Conservation (phyloP, 768 basidiomycete species). For the Amanita polypyramis region DNA sequence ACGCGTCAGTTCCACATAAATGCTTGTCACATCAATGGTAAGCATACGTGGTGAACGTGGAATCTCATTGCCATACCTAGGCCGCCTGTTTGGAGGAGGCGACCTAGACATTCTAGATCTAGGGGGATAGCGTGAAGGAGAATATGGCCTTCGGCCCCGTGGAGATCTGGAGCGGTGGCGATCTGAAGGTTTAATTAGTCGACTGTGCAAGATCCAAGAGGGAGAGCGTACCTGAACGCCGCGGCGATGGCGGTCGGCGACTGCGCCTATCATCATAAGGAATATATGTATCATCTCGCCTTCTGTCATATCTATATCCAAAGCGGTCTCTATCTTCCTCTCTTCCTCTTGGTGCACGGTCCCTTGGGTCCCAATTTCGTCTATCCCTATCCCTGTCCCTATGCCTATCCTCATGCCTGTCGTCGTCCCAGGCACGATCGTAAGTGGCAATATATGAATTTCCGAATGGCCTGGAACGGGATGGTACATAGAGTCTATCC, state of each 20-base stretch:
- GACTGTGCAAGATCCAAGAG: not conserved
- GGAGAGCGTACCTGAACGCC: constrained; percentile 1
- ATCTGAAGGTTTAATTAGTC: not conserved
- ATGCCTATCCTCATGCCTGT: constrained; percentile 15
- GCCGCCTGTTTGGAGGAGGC: not conserved
- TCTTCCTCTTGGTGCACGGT: constrained; percentile 9
- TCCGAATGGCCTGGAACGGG: constrained; percentile 12
- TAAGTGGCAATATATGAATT: constrained; percentile 24
- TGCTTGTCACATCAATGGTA: not conserved
- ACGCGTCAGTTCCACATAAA: not conserved
- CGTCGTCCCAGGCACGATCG: constrained; percentile 17
- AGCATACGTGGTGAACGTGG: constrained; percentile 3
- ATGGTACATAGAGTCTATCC: constrained; percentile 11
- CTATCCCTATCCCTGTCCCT: constrained; percentile 12
- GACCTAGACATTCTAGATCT: constrained; percentile 1
- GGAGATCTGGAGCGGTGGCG: constrained; percentile 7
- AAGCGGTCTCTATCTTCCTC: constrained; percentile 15
- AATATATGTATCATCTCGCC: constrained; percentile 5
- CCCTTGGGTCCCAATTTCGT: constrained; percentile 8
- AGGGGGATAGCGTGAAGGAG: constrained; percentile 3
- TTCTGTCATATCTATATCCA: constrained; percentile 9
- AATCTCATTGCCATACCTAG: not conserved
- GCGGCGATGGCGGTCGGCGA: constrained; percentile 1
- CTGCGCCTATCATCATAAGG: constrained; percentile 1
- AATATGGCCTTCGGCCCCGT: constrained; percentile 3